These are phyloP conservation scores for Daldinia eschscholtzii DNA, from an alignment of 2,329 filamentous ascomycete species.

Conservation along the genomic window DNA sequence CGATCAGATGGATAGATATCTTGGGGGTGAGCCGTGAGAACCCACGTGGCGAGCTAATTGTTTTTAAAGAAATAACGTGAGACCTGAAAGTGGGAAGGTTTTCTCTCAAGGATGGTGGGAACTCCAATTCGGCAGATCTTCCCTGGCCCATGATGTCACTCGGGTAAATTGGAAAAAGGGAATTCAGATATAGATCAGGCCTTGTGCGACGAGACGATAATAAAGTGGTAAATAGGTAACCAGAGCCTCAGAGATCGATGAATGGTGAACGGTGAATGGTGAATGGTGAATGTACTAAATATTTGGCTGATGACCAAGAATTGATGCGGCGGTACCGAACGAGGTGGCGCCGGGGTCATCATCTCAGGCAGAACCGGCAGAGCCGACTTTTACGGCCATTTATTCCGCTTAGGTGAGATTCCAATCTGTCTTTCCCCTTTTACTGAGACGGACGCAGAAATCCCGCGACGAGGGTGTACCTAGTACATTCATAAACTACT, in stretches of 20 bases:
- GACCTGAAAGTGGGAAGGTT: conserved; percentile 22
- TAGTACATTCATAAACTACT: conserved; percentile 20
- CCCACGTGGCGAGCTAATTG: conserved; percentile 36
- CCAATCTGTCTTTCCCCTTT: conserved; percentile 17
- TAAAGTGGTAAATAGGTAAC: conserved; percentile 4
- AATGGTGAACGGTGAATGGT: conserved; percentile 7
- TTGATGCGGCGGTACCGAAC: background rate
- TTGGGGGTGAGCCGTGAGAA: conserved; percentile 14
- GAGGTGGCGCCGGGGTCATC: background rate
- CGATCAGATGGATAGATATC: conserved; percentile 19
- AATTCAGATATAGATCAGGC: background rate
- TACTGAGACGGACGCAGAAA: conserved; percentile 34
- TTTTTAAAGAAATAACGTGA: conserved; percentile 23
- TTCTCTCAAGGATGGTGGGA: conserved; percentile 25
- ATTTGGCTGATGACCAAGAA: conserved; percentile 11
- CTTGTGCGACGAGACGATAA: conserved; percentile 11
- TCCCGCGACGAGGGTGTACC: conserved; percentile 30
- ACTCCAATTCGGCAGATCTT: conserved; percentile 22
- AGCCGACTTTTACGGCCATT: conserved; percentile 1
- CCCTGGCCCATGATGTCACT: conserved; percentile 37
- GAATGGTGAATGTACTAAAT: background rate
- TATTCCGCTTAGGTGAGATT: conserved; percentile 23
- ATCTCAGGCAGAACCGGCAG: conserved; percentile 22
- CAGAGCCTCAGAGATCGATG: background rate
- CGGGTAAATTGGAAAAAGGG: conserved; percentile 15